Evolutionary conservation across 2,329 filamentous ascomycete genomes (phyloP).

Genomic region (Alternaria dauci): DNA sequence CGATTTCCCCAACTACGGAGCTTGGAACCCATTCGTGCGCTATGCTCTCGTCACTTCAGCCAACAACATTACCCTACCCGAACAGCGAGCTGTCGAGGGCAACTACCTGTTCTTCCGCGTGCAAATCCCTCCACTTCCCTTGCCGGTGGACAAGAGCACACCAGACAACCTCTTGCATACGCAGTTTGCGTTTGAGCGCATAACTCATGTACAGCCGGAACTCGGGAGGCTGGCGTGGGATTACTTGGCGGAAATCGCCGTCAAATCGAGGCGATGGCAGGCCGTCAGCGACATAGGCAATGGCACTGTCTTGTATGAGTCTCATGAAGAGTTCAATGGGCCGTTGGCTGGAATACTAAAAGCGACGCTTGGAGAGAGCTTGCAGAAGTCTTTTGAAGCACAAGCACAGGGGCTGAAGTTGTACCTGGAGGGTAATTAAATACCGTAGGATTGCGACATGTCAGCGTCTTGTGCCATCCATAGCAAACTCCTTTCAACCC

Average conservation of each 20-base stretch:
- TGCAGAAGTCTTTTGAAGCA: conserved; percentile 39
- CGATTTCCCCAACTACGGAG: conserved; percentile 37
- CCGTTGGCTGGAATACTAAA: conserved; percentile 24
- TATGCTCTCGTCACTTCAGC: conserved; percentile 32
- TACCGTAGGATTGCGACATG: neutral
- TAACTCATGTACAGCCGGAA: conserved; percentile 40
- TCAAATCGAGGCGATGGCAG: conserved; percentile 40
- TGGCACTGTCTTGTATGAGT: conserved; percentile 42
- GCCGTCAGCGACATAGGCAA: conserved; percentile 34
- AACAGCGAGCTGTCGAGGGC: conserved; percentile 38
- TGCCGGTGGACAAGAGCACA: conserved; percentile 38
- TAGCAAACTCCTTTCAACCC: neutral
- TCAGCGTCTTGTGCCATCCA: neutral
- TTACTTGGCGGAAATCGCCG: conserved; percentile 16
- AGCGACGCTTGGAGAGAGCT: conserved; percentile 18
- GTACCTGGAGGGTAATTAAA: conserved; percentile 14
- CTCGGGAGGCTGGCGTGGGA: conserved; percentile 39
- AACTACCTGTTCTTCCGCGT: conserved; percentile 34
- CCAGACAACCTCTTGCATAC: conserved; percentile 36
- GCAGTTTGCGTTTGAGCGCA: conserved; percentile 37
- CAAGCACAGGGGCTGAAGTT: conserved; percentile 41
- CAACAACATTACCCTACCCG: conserved; percentile 28
- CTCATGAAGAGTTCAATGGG: conserved; percentile 40
- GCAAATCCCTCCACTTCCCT: conserved; percentile 41
- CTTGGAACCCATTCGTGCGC: conserved; percentile 48